Evolutionary conservation across 1,284 basidiomycete genomes (phyloP).

Genomic region (Boletus mariae): DNA sequence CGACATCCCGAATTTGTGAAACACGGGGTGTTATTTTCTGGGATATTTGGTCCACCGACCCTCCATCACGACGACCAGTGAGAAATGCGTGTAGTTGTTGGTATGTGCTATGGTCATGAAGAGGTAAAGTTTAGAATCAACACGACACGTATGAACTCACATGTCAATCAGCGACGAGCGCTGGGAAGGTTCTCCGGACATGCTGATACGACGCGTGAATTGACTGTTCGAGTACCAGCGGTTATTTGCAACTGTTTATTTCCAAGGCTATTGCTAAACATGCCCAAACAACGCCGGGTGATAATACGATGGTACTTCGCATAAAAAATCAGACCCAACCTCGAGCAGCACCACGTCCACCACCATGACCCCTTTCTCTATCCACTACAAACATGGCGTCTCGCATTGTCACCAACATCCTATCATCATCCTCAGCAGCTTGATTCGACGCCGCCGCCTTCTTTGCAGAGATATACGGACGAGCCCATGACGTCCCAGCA

Average conservation of each 20-base stretch:
- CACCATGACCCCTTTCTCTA: conserved; percentile 75
- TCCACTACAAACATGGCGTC: conserved; percentile 80
- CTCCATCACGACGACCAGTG: conserved; percentile 54
- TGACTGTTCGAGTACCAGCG: conserved; percentile 7
- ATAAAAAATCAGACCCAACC: conserved; percentile 53
- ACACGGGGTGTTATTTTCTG: conserved; percentile 57
- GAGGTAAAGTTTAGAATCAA: background rate
- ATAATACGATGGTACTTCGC: background rate
- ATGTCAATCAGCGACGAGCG: conserved; percentile 48
- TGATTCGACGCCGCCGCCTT: conserved; percentile 25
- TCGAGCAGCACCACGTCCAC: conserved; percentile 65
- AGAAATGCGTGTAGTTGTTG: conserved; percentile 60
- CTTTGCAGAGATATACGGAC: conserved; percentile 57
- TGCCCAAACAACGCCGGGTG: conserved; percentile 12
- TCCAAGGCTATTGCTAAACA: conserved; percentile 25
- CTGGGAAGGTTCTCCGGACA: conserved; percentile 43
- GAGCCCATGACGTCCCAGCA: conserved; percentile 48
- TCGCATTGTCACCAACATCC: conserved; percentile 60
- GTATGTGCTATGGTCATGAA: conserved; percentile 49
- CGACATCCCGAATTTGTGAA: conserved; percentile 50
- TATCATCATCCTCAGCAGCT: conserved; percentile 48
- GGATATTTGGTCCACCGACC: conserved; percentile 51
- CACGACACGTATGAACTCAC: conserved; percentile 30
- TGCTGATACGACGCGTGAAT: conserved; percentile 17
- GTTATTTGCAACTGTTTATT: conserved; percentile 27